Base-by-base conservation (phyloP, 192 early-diverging fungal species). In the Diversispora epigaea region DNA sequence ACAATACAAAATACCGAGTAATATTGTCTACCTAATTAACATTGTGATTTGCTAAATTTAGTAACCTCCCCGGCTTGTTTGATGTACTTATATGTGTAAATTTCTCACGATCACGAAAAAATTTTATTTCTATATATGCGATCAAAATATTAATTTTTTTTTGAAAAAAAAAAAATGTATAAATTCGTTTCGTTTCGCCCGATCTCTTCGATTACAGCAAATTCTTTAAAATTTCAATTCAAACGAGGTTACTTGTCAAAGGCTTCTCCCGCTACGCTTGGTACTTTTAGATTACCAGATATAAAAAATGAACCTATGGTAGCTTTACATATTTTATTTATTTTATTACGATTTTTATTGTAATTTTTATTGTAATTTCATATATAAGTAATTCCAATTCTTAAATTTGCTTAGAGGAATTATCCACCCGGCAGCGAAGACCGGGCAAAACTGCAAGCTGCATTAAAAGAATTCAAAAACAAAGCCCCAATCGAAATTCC, bases 261-360 rank as follows among this genome's bases (percentile, higher is more conserved):
- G 0, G 57, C 32, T 46, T 49, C 15, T 6, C 22, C 82, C 66
- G 78, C 86, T 71, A 85, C 87, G 49, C 91, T 95, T 79, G 94
- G 91, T 55, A 82, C 83, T 68, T 94, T 95, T 88, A 86, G 81
- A 78, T 82, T 97, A 72, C 96, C 96, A 14, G 84, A 86, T 61
- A 89, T 95, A 68, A 75, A 82, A 47, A 97, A 97, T 82, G 96
- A 97, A 89, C 92, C 94, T 46, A 93, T 93, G 86, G 88, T 89
- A 81, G 25, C 25, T n/a, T n/a, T 2, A 32, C 2, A 32, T 32
- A 32, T 32, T 32, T 32, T 32, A 32, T 32, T 21, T 50, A 9
- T 55, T 40, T 39, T 41, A 50, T 10, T 6, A 3, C 22, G 32
- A 41, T 40, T 46, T 71, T 39, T 47, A 39, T 21, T 56, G 25